Percentiles rank a stretch among this genome's conserved stretches.
Evolutionary conservation across 129 eudicot genomes (phyloP).

Genomic region (Silybum marianum): DNA sequence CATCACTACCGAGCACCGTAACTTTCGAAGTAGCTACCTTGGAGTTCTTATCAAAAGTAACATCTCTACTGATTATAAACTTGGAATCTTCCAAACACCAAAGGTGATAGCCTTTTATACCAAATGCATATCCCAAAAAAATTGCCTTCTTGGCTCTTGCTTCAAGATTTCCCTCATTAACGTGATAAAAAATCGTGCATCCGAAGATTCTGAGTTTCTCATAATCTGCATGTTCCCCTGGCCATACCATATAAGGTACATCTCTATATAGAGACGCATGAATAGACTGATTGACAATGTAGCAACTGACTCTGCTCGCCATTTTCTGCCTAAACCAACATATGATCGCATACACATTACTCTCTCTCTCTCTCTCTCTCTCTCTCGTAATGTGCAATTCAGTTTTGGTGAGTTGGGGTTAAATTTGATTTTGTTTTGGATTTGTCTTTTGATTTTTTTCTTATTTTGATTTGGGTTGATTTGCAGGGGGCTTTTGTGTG

Average conservation of each 20-base stretch:
- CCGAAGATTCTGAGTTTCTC: constrained; percentile 9
- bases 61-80: background rate
- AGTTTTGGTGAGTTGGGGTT: too few species aligned
- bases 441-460: too few species aligned
- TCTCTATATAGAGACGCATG: background rate
- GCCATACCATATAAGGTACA: background rate
- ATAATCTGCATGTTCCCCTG: background rate
- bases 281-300: constrained; percentile 6
- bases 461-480: too few species aligned
- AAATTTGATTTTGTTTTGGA: too few species aligned
- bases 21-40: too few species aligned
- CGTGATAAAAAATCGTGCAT: constrained; percentile 3
- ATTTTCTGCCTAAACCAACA: constrained; percentile 7
- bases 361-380: too few species aligned
- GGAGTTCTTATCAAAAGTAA: background rate
- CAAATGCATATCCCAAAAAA: background rate
- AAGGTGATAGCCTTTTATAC: too few species aligned
- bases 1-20: too few species aligned
- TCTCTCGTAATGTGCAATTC: background rate
- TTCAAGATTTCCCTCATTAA: background rate
- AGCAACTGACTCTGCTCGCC: constrained; percentile 3
- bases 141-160: background rate
- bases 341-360: background rate
- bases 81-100: constrained; percentile 4
- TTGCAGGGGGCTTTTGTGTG: too few species aligned